Conservation (phyloP, 306 rosid species). For the Hylodesmum podocarpum region DNA sequence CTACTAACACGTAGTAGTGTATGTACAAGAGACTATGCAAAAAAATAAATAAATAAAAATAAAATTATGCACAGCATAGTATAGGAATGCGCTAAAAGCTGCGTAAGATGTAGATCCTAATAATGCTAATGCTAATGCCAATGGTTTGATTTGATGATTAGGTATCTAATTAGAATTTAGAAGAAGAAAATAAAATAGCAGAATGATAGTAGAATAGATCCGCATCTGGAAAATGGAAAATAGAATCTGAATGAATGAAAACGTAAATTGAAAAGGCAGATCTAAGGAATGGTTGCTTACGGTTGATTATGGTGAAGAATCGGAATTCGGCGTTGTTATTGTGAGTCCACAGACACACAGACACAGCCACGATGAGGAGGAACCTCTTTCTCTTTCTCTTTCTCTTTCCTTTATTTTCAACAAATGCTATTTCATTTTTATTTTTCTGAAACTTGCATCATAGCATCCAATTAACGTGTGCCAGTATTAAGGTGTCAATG, state of each 20-base stretch:
- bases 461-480: not conserved
- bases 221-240: constrained; percentile 17
- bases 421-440: not conserved
- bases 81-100: not conserved
- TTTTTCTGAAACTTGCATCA: not conserved
- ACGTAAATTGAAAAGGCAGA: constrained; percentile 24
- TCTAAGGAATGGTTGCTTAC: constrained; percentile 43
- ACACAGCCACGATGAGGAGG: not conserved
- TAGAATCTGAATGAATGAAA: not conserved
- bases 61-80: not conserved
- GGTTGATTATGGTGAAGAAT: not conserved
- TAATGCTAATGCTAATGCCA: no score
- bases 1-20: not conserved
- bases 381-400: constrained; percentile 8
- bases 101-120: constrained; percentile 5
- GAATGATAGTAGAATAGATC: not conserved
- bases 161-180: not conserved
- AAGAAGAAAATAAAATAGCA: not conserved
- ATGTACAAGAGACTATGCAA: not conserved
- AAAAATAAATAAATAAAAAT: not conserved
- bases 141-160: not conserved
- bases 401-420: not conserved
- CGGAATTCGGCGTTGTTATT: not conserved
- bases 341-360: constrained; percentile 14
- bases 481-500: not conserved